phyloP scores from a whole-genome alignment of 1,284 basidiomycete genomes.

The Erythrobasidium hasegawianum region DNA sequence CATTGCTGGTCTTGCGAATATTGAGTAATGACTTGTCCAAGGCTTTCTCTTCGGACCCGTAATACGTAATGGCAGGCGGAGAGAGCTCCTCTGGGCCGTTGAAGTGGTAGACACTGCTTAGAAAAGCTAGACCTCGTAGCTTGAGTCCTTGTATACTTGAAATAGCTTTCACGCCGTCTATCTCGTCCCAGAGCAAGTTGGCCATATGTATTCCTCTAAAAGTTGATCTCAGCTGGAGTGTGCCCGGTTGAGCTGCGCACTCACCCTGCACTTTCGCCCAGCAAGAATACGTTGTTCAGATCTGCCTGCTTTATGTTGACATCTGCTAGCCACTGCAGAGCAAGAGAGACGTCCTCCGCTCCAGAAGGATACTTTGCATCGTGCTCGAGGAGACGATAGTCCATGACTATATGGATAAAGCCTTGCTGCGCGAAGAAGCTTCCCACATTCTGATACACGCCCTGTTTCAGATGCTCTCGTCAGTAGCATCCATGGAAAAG shows the following conservation, averaged over 20 bases:
- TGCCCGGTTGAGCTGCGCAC: neutral
- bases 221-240: too few relatives aligned
- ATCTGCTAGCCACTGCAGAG: constrained; percentile 22
- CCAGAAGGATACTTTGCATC: constrained; percentile 17
- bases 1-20: neutral
- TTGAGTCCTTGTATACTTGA: neutral
- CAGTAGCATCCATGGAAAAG: too few relatives aligned
- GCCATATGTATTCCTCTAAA: neutral
- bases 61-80: neutral
- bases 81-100: neutral
- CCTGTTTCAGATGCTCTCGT: neutral
- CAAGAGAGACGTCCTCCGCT: constrained; percentile 22
- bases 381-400: constrained; percentile 18
- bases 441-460: constrained; percentile 21
- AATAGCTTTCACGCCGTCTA: neutral
- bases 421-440: constrained; percentile 16
- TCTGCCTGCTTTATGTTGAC: constrained; percentile 13
- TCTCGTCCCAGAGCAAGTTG: neutral
- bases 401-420: constrained; percentile 12
- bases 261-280: constrained; percentile 27
- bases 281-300: constrained; percentile 10
- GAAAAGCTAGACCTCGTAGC: neutral
- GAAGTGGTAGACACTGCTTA: neutral
- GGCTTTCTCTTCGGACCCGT: neutral
- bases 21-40: neutral